Percentiles rank a stretch among this genome's conserved stretches.
Conservation (phyloP, 257 asterid species). For the Nicotiana obtusifolia region DNA sequence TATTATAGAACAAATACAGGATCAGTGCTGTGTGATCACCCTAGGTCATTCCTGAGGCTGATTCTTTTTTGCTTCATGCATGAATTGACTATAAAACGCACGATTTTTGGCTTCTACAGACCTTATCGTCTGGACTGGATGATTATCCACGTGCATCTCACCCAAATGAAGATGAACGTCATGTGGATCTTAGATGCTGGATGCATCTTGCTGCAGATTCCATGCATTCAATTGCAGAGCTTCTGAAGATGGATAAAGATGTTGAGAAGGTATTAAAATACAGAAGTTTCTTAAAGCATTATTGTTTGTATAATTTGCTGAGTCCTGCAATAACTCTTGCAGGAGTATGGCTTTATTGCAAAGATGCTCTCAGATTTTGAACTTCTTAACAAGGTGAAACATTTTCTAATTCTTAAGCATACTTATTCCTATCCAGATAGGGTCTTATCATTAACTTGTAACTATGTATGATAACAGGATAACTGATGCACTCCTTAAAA, state of each 20-base stretch:
- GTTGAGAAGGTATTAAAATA: not conserved
- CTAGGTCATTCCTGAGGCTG: not conserved
- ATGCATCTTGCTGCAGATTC: constrained; percentile 95
- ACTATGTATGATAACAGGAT: not conserved
- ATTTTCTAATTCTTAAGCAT: not conserved
- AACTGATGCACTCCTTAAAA: not conserved
- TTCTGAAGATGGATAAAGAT: constrained; percentile 53
- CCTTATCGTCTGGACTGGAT: constrained; percentile 93
- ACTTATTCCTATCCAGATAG: not conserved
- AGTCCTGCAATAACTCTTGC: constrained; percentile 33
- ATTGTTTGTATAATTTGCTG: not conserved
- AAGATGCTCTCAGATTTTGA: constrained; percentile 82
- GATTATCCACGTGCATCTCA: constrained; percentile 99
- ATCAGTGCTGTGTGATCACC: not conserved
- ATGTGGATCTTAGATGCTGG: constrained; percentile 99
- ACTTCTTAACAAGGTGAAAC: constrained; percentile 66
- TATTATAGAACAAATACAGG: not conserved
- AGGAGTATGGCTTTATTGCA: constrained; percentile 69
- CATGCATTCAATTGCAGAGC: constrained; percentile 77
- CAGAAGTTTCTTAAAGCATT: not conserved
- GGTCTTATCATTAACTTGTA: not conserved
- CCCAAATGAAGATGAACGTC: constrained; percentile 90
- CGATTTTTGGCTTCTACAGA: constrained; percentile 36
- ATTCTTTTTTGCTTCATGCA: not conserved
- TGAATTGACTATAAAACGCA: not conserved